Base-by-base conservation (phyloP, 495 filamentous ascomycete genomes). In the Aspergillus sclerotiicarbonarius region DNA sequence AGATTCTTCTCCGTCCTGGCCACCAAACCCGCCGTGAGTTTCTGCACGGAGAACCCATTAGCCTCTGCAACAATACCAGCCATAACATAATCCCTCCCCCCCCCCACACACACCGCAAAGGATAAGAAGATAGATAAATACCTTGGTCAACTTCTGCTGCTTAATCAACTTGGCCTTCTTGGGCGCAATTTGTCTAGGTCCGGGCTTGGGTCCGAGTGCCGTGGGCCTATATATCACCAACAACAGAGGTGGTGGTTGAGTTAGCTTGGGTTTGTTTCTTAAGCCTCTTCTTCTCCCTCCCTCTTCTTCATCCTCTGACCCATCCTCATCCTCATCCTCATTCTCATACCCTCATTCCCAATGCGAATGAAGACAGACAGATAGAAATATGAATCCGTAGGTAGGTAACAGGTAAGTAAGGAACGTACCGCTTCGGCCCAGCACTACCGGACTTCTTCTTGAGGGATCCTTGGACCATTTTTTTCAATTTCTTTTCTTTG, bases 1-100 rank as follows among this genome's bases (percentile, higher is more conserved):
- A 92, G 76, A 62, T 69, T 80, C 56, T 83, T 77, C 65, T 91
- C 88, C 57, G 87, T 90, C 71, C 81, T 80, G 0, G 76, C 76
- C 4, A 79, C 80, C 19, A 91, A 73, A 0, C 87, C 87, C 0
- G 85, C 78, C 0, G 84, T 77, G 50, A 85, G 76, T 82, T 88
- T 90, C 87, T 66, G 29, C 13, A 15, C 6, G 13, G 8, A 10
- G 33, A 37, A 33, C 31, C 31, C 8, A 13, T 35, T 10, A 35
- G 33, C 33, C 13, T 9, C 33, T 35, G 33, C 33, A 35, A 35
- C 33, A 35, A 3, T 10, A 9, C 8, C 33, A 35, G 13, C 8
- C 33, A 35, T 13, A 9, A 4, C 8, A 9, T 7, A 35, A 35
- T 7, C 33, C 33, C 33, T 13, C 33, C 33, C 33, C 33, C 33